phyloP scores from a whole-genome alignment of 1,284 basidiomycete genomes.

The Tilletiopsis washingtonensis region DNA sequence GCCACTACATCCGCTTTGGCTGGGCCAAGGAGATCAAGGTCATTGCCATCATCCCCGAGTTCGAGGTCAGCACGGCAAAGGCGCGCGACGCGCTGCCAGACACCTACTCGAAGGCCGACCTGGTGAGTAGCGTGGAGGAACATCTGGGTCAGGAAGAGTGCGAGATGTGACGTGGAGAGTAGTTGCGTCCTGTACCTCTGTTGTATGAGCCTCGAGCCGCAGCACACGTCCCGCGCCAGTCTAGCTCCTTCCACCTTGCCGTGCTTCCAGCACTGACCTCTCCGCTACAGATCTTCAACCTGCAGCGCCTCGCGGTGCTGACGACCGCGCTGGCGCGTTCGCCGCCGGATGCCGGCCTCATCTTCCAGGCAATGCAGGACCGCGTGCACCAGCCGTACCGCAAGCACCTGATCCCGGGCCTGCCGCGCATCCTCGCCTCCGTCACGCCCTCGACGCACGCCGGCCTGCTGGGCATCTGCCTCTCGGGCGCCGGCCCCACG shows the following conservation, averaged over 20 bases:
- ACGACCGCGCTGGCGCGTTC: constrained; percentile 85
- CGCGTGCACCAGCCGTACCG: constrained; percentile 95
- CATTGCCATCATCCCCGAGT: constrained; percentile 87
- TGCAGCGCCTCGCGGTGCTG: constrained; percentile 93
- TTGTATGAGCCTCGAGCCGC: neutral
- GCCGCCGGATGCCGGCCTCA: constrained; percentile 85
- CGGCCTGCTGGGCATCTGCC: constrained; percentile 89
- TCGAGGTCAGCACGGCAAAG: constrained; percentile 92
- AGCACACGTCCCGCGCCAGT: neutral
- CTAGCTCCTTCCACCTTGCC: neutral
- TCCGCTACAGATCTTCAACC: constrained; percentile 75
- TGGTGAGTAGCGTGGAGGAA: constrained; percentile 57
- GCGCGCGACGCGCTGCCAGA: constrained; percentile 80
- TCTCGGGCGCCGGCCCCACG: constrained; percentile 95
- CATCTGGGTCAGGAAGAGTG: too few species aligned
- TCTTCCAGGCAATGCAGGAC: constrained; percentile 99
- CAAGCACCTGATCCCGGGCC: constrained; percentile 84
- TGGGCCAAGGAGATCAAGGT: constrained; percentile 85
- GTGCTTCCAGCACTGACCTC: constrained; percentile 1
- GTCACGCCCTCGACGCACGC: constrained; percentile 84
- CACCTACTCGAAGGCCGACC: constrained; percentile 77
- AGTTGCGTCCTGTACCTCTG: too few species aligned
- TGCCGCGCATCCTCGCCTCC: constrained; percentile 56
- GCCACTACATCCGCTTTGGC: constrained; percentile 84
- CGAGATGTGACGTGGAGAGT: neutral